phyloP scores from a whole-genome alignment of 495 filamentous ascomycete species.

The Ramalina intermedia region DNA sequence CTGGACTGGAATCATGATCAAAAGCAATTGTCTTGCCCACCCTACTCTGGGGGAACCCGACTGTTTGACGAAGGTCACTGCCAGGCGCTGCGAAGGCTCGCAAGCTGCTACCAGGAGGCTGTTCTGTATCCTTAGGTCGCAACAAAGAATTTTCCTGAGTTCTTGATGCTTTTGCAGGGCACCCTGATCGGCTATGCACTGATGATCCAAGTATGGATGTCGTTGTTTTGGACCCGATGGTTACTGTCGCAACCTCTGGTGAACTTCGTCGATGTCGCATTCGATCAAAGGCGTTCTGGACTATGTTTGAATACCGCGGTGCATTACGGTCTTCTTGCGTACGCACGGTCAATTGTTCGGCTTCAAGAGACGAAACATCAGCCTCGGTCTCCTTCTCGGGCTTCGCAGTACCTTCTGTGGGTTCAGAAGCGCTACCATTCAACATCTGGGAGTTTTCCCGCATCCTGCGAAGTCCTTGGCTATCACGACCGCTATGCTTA shows the following conservation, averaged over 20 bases:
- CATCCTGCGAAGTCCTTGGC: background rate
- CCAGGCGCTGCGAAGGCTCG: slow-evolving; percentile 64
- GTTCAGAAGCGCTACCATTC: background rate
- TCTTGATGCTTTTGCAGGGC: background rate
- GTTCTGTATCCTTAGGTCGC: background rate
- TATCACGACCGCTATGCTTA: background rate
- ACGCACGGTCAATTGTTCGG: slow-evolving; percentile 8
- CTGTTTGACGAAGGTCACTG: slow-evolving; percentile 19
- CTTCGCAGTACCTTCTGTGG: slow-evolving; percentile 3
- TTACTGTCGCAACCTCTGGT: slow-evolving; percentile 74
- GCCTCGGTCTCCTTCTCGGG: slow-evolving; percentile 8
- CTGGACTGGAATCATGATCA: slow-evolving; percentile 16
- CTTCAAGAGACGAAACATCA: background rate
- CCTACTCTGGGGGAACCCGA: slow-evolving; percentile 6
- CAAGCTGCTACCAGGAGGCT: slow-evolving; percentile 49
- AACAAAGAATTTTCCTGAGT: background rate
- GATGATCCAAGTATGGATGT: slow-evolving; percentile 41
- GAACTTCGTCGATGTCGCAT: slow-evolving; percentile 51
- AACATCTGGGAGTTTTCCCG: too few species aligned
- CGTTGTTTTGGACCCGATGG: slow-evolving; percentile 66
- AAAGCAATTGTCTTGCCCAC: slow-evolving; percentile 5
- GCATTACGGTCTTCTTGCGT: slow-evolving; percentile 11
- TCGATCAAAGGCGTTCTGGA: slow-evolving; percentile 51
- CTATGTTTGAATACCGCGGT: slow-evolving; percentile 28
- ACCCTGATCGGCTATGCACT: background rate